Percentiles rank a stretch among this genome's conserved stretches.
These are phyloP conservation scores for Hypoxylon sp. DNA, from an alignment of 2,329 filamentous ascomycete genomes.

Conservation along the genomic window DNA sequence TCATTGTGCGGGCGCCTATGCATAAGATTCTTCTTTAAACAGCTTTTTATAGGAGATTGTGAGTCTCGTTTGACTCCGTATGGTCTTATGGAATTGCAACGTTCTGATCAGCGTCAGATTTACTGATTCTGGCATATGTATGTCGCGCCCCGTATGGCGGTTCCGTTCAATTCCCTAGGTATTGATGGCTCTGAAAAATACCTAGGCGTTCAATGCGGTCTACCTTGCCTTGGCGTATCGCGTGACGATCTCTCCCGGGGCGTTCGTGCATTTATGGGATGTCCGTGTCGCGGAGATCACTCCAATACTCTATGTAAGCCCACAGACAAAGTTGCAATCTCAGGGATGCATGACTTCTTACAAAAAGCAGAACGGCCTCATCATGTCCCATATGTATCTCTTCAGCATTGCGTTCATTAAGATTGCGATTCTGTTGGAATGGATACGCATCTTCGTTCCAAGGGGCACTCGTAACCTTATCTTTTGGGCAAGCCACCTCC, in stretches of 20 bases:
- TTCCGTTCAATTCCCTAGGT: neutral
- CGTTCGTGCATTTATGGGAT: slow-evolving; percentile 6
- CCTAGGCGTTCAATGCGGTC: slow-evolving; percentile 4
- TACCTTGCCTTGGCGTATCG: neutral
- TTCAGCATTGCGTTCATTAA: neutral
- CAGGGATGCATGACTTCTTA: neutral
- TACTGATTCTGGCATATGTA: slow-evolving; percentile 9
- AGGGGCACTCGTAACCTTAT: neutral
- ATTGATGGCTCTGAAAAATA: neutral
- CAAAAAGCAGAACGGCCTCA: neutral
- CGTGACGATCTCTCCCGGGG: neutral
- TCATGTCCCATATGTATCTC: neutral
- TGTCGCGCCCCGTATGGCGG: neutral
- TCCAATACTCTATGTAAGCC: slow-evolving; percentile 1
- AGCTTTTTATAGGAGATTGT: slow-evolving; percentile 17
- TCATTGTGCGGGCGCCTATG: slow-evolving; percentile 4
- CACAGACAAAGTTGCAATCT: neutral
- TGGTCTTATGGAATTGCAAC: neutral
- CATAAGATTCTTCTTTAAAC: neutral
- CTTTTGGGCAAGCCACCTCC: neutral
- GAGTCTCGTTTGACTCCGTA: neutral
- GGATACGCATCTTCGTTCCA: slow-evolving; percentile 1
- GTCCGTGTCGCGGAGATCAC: neutral
- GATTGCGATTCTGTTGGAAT: neutral
- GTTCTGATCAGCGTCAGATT: slow-evolving; percentile 3